Percentiles rank a stretch among this genome's conserved stretches.
Conservation (phyloP, 345 rosid genomes). For the Odontarrhena argentea region DNA sequence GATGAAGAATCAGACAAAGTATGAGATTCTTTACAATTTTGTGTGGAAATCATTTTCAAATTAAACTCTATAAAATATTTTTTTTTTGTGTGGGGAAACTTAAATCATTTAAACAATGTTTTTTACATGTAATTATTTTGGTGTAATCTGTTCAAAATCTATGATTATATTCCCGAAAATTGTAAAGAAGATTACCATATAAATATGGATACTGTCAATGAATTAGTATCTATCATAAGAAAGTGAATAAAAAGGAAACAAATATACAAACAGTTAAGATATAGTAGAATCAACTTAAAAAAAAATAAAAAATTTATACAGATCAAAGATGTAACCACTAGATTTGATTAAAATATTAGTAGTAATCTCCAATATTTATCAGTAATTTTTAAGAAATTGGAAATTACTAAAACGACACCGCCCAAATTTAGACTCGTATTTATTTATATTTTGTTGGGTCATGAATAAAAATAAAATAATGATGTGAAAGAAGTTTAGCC, state of each 20-base stretch:
- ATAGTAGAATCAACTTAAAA: background rate
- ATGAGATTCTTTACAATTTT: constrained; percentile 20
- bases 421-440: background rate
- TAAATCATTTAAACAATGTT: too few relatives aligned
- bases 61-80: too few relatives aligned
- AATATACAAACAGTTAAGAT: background rate
- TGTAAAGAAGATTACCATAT: too few relatives aligned
- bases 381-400: background rate
- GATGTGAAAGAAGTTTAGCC: constrained; percentile 22
- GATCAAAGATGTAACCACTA: background rate
- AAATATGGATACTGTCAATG: too few relatives aligned
- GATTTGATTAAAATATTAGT: background rate
- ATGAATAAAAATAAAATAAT: too few relatives aligned
- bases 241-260: too few relatives aligned
- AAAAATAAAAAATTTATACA: too few relatives aligned
- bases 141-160: too few relatives aligned
- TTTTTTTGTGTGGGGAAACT: too few relatives aligned
- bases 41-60: constrained; percentile 1
- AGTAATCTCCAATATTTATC: background rate
- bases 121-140: too few relatives aligned
- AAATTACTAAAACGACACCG: constrained; percentile 22
- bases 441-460: background rate
- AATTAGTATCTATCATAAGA: too few relatives aligned
- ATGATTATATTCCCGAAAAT: too few relatives aligned
- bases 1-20: background rate